phyloP scores from a whole-genome alignment of 2,329 filamentous ascomycete genomes.

The Alternaria sp. region DNA sequence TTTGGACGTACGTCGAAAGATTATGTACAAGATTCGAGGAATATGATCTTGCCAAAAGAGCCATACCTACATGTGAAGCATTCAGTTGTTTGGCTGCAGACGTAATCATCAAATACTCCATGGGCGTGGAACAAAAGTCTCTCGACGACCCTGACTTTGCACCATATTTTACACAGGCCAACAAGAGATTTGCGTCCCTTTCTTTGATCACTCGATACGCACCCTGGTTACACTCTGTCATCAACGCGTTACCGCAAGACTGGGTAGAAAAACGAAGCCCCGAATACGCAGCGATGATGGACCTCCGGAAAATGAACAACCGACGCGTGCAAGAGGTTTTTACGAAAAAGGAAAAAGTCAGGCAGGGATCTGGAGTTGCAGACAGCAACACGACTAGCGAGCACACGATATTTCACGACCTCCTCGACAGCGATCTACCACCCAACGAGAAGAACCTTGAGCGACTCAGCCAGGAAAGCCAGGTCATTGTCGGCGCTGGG shows the following conservation, averaged over 20 bases:
- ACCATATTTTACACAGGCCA: not conserved
- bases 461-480: not conserved
- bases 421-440: not conserved
- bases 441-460: not conserved
- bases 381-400: not conserved
- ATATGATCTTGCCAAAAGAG: not conserved
- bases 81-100: not conserved
- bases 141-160: not conserved
- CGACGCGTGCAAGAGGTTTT: not conserved
- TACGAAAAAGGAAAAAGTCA: not conserved
- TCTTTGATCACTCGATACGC: not conserved
- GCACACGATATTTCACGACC: not conserved
- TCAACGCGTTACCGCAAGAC: not conserved
- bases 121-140: not conserved
- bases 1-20: not conserved
- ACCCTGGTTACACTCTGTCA: not conserved
- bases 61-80: not conserved
- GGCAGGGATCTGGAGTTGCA: not conserved
- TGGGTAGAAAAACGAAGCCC: not conserved
- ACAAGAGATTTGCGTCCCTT: not conserved
- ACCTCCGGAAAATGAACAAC: not conserved
- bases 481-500: not conserved
- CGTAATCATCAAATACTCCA: not conserved
- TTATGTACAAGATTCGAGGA: not conserved
- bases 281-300: not conserved